Base-by-base conservation (phyloP, 2,329 filamentous ascomycete genomes). In the Fusarium citri region DNA sequence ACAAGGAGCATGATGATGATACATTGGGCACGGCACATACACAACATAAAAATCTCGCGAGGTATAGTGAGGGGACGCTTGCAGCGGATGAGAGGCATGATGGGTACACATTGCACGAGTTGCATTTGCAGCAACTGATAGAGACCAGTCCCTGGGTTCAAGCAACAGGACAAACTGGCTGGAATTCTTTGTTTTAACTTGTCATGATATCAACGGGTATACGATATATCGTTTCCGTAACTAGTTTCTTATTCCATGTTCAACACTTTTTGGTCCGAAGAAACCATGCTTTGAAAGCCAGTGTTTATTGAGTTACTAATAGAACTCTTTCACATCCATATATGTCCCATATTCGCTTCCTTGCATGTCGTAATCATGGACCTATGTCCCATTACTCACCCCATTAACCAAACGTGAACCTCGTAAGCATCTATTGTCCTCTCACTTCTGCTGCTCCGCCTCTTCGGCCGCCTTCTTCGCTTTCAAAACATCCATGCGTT, bases 401-500 rank as follows among this genome's bases (percentile, higher is more conserved):
- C 23, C 15, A 7, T 37, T n/a, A 22, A 20, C n/a, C 23, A 37
- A 23, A 15, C 14, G 12, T 37, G 47, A 20, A n/a, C 30, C 28
- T 51, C 15, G 11, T 40, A 26, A 40, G 11, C 31, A 15, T 20
- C 8, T 31, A 15, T 49, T 18, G 6, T 10, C n/a, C 20, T 42
- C 50, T 55, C 60, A 46, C 28, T 64, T 68, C 53, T 65, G 49
- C 43, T 64, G 62, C 25, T 63, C 59, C 22, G 49, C 64, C 25
- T 63, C 59, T 18, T 50, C 63, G 8, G 59, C 68, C 5, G 62
- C 66, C 46, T 66, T 70, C 41, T 66, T 66, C 5, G 66, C 71
- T 68, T 56, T 75, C 73, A 93, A 77, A 30, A 81, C 83, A 50
- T 85, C 87, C 69, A 91, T 76, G 16, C 92, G 82, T 74, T 85